Percentiles rank a stretch among this genome's conserved stretches.
These are phyloP conservation scores for Monilinia laxa DNA, from an alignment of 2,329 filamentous ascomycete species.

Conservation along the genomic window DNA sequence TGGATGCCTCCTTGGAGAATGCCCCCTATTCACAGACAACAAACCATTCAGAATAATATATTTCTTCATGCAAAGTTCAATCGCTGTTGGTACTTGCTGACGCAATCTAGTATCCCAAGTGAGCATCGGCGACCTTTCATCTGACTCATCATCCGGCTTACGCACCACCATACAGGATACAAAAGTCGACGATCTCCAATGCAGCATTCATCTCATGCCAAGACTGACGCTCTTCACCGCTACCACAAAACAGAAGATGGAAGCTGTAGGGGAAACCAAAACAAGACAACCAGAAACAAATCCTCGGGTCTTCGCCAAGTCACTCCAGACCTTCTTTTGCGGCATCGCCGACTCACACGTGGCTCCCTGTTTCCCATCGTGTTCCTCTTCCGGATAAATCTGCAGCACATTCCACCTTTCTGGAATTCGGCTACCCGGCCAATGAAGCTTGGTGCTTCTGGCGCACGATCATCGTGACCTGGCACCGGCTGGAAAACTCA, in stretches of 20 bases:
- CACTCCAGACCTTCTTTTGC: background rate
- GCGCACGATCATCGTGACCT: background rate
- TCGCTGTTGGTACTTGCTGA: background rate
- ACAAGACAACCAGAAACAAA: background rate
- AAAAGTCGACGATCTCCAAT: background rate
- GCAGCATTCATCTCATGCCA: background rate
- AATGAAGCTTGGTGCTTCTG: too few species aligned
- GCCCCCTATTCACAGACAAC: background rate
- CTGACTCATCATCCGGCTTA: conserved; percentile 15
- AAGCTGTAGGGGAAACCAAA: background rate
- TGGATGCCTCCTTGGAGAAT: background rate
- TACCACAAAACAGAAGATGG: background rate
- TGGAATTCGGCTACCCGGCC: background rate
- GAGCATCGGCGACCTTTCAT: conserved; percentile 12
- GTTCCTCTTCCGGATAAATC: background rate
- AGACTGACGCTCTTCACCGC: background rate
- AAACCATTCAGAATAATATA: conserved; percentile 5
- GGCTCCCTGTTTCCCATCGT: background rate
- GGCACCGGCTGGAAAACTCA: background rate
- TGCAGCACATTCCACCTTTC: background rate
- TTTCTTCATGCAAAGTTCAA: background rate
- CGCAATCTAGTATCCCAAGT: background rate
- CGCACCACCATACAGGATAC: background rate
- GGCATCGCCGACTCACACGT: conserved; percentile 5
- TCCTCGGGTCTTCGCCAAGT: conserved; percentile 1